Evolutionary conservation across 2,329 filamentous ascomycete genomes (phyloP), one percentile per base, ranked within the genome.

Genomic region (Westerdykella sp.): DNA sequence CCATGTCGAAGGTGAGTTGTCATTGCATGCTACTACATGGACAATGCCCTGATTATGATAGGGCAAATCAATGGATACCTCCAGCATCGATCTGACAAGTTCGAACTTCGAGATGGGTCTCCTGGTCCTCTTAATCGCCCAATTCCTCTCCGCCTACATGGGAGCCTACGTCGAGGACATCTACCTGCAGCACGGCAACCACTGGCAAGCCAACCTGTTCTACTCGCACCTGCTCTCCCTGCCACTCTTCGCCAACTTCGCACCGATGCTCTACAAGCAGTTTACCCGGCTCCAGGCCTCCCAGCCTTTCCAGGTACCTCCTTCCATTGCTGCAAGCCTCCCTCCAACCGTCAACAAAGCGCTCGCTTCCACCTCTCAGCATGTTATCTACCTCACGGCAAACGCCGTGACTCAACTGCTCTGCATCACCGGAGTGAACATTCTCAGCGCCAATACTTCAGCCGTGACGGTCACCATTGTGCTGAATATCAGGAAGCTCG

Each of bases 391-490:
- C 58, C 74, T 94, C 13, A 70, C 75, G 1, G 75, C 85, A 48
- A 94, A 94, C 57, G 87, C 94, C 0, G 63, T 94, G 39, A 97
- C 93, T 3, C 93, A 98, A 67, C 88, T 96, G 59, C 79, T 89
- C 18, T 98, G 93, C 66, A 97, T 98, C 50, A 85, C 90, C 3
- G 93, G 93, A 1, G 93, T 98, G 44, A 97, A 97, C 55, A 77
- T 95, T n/a, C 75, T 98, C 4, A 90, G 87, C 1, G 87, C 91
- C 1, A 84, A 84, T 42, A 87, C 87, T 3, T 91, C 90, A 3
- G 94, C 93, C 0, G 76, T 98, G 43, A 97, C 93, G 0, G 93
- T 98, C 18, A 96, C 91, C 1, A 95, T 98, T 56, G 89, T 97
- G 38, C 75, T 98, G 47, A 98, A 97, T 64, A 86, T 98, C 47